A percentile compares a stretch with the other conserved stretches of the same genome.
phyloP scores from a whole-genome alignment of 148 eudicot genomes.

The Rhododendron mucronatum region DNA sequence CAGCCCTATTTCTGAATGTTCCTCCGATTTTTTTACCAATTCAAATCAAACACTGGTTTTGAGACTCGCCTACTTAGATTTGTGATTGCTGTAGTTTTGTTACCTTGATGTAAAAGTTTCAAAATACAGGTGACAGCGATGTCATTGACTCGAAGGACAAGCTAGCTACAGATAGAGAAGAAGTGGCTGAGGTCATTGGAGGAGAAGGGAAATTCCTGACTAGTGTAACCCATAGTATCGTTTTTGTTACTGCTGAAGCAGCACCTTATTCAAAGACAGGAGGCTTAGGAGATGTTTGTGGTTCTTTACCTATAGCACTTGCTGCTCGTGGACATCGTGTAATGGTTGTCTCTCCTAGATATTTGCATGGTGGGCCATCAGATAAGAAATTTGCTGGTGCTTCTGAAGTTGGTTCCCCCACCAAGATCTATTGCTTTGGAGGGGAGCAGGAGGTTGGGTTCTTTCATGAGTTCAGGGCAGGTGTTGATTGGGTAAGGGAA shows the following conservation, averaged over 20 bases:
- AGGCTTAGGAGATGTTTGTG: constrained; percentile 98
- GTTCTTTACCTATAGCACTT: constrained; percentile 85
- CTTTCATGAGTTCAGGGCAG: constrained; percentile 80
- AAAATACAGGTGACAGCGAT: constrained; percentile 32
- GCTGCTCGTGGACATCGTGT: constrained; percentile 96
- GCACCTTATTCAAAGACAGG: constrained; percentile 98
- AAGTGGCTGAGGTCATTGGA: constrained; percentile 23
- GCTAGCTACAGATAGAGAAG: constrained; percentile 23
- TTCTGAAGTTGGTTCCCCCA: constrained; percentile 41
- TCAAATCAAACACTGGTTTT: background rate
- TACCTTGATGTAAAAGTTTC: background rate
- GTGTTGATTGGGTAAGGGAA: constrained; percentile 91
- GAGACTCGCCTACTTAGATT: background rate
- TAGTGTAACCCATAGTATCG: constrained; percentile 43
- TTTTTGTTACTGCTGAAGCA: constrained; percentile 81
- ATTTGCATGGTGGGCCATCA: constrained; percentile 68
- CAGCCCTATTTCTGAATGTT: background rate
- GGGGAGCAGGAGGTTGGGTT: constrained; percentile 81
- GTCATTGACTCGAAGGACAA: constrained; percentile 20
- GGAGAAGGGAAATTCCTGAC: constrained; percentile 23
- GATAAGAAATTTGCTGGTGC: constrained; percentile 59
- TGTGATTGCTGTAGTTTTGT: background rate
- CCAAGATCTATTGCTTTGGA: constrained; percentile 72
- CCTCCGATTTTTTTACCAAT: background rate
- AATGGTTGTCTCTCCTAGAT: constrained; percentile 92